Base-by-base conservation (phyloP, 139 green algal genomes). In the Coelastrella sp. region DNA sequence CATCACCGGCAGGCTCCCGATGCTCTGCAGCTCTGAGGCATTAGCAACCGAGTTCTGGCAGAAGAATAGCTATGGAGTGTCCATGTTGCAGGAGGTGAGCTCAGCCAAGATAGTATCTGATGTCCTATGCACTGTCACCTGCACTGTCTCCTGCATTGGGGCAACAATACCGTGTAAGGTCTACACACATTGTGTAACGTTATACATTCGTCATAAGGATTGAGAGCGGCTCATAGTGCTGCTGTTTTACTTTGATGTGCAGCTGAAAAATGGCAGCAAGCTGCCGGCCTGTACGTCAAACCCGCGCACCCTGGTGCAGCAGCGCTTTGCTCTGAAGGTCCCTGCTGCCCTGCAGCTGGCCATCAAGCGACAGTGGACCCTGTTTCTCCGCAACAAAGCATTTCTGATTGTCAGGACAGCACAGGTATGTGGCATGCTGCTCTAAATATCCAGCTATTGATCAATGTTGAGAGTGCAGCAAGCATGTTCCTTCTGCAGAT, bases 351-450 rank as follows among this genome's bases (percentile, higher is more conserved):
- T 88, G 83, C n/a, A 61, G 10, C 83, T 88, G 8, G 83, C 83
- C n/a, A 14, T 88, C 6, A 17, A 35, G 27, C 83, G 66, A 0
- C 83, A 88, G 83, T 88, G 83, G 83, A 72, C 27, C 0, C 65
- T 88, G 15, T 88, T 80, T 4, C 7, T 80, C 57, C 57, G 83
- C 12, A 88, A 88, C 83, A 88, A 88, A 27, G 83, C 65, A 8
- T 88, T 88, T 15, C n/a, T 78, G 8, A 61, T 88, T 0, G 78
- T 88, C 25, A 56, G 83, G 65, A 19, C 79, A 1, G 27, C 65
- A 35, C 83, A 88, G 83, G 65, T 88, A 17, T 49, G 35, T 49
- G 35, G 35, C 3, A 49, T 49, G 35, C 35, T 49, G 35, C 35
- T 49, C 1, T 49, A 49, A 49, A 49, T 49, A n/a, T 49, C 3